phyloP scores from a whole-genome alignment of 2,329 filamentous ascomycete species.

The Gyromitra esculenta region DNA sequence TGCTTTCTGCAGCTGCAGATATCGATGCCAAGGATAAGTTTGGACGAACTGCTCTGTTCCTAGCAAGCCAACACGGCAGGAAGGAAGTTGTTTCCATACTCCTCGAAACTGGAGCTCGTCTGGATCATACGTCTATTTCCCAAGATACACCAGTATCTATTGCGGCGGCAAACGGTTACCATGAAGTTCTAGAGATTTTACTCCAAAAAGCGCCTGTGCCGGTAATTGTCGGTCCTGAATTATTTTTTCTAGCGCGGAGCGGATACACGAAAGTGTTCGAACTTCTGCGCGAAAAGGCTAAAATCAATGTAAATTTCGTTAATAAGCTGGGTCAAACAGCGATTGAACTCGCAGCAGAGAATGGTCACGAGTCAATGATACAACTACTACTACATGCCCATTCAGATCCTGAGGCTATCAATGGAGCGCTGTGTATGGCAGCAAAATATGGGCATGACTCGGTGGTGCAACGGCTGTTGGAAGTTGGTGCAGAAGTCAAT shows the following conservation, averaged over 20 bases:
- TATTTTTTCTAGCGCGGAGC: no score
- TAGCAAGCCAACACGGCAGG: conserved; percentile 9
- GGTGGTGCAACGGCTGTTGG: no score
- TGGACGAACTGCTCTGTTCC: conserved; percentile 10
- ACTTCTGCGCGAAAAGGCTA: conserved; percentile 16
- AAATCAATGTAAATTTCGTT: not conserved
- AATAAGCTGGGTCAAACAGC: conserved; percentile 5
- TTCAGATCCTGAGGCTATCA: no score
- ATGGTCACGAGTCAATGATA: not conserved
- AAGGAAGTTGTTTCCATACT: not conserved
- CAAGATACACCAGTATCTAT: conserved; percentile 19
- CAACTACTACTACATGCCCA: conserved; percentile 9
- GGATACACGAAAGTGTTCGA: no score
- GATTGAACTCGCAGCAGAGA: conserved; percentile 16
- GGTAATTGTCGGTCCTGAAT: no score
- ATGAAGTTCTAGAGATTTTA: not conserved
- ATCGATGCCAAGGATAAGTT: not conserved
- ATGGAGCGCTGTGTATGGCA: no score
- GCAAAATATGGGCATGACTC: no score
- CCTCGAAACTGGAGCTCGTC: not conserved
- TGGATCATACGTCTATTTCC: not conserved
- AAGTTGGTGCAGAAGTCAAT: conserved; percentile 5
- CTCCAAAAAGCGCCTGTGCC: not conserved
- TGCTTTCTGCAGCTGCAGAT: not conserved
- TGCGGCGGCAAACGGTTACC: not conserved